Base-by-base conservation (phyloP, 2,329 filamentous ascomycete species). In the Pseudogymnoascus sp. region DNA sequence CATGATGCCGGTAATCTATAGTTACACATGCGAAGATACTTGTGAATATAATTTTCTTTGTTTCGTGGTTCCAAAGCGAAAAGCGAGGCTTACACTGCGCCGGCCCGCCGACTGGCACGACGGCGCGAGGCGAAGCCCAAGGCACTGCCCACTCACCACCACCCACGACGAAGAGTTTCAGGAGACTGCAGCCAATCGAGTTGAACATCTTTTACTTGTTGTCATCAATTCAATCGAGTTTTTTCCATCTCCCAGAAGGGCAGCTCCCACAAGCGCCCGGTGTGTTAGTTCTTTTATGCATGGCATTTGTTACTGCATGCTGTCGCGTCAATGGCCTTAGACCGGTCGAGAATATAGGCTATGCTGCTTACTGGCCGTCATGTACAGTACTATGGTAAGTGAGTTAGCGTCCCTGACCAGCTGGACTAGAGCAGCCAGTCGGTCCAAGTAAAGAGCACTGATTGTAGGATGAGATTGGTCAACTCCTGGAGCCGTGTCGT, bases 11-110 rank as follows among this genome's bases (percentile, higher is more conserved):
- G n/a, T 31, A 31, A 11, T 53, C 46, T 53, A 4, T 53, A n/a
- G 46, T 53, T 53, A 53, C 46, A 53, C 46, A 53, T 31, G 25
- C 23, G 46, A 16, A 18, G 25, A 53, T 53, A 53, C 46, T 53
- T 53, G 43, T 49, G 25, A 53, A 31, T 16, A 31, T 53, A 31
- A 53, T 16, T 31, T 34, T 31, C 25, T 53, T 53, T 18, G 46
- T 53, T 53, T 34, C n/a, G 46, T 34, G 8, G 14, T 53, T 31
- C 46, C 46, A 53, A 31, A 53, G n/a, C 25, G n/a, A 53, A 49
- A 53, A 53, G 25, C 25, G 46, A 53, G 46, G 46, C 46, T 53
- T 53, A 9, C 46, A 31, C 25, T 8, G 25, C 25, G 46, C 46
- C 46, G 25, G 46, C 14, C 14, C 46, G 25, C 5, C 25, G 23